Evolutionary conservation across 2,329 filamentous ascomycete species (phyloP), one percentile per base, ranked within the genome.

Genomic region (Cryphonectria naterciae): DNA sequence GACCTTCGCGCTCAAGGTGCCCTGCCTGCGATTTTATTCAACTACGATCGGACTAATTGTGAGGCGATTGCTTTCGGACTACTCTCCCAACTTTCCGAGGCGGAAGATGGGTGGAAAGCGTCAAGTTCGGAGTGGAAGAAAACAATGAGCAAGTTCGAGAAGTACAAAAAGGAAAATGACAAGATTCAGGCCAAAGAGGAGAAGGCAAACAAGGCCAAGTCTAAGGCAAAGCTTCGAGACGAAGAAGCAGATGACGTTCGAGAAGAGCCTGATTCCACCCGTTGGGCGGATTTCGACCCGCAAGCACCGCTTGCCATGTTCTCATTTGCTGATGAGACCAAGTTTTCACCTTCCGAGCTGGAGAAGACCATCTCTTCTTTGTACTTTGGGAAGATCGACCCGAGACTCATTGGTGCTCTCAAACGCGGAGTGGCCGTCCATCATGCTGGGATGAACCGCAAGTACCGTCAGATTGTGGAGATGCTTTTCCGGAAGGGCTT

Each of bases 401-500:
- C 83, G 15, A 83, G 84, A 73, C 78, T 94, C 11, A 84, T 93
- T 28, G 81, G 86, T 13, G 88, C 89, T 2, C 82, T 95, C 1
- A 83, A 83, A 70, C 84, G 92, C 69, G 93, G 93, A 28, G 83
- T 95, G 25, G 93, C 91, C 43, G 88, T 95, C 8, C 92, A 95
- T 80, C 93, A 95, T 77, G 87, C 92, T 25, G 92, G 93, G 80
- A 89, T 95, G 89, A 95, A 94, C 77, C 85, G 91, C 65, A 88
- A 88, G 73, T 95, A 95, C 77, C 88, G 93, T 52, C 92, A 94
- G 78, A 84, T 85, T 28, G 90, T 93, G 1, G 92, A 94, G 77
- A 91, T 93, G 71, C 81, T 94, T 10, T 94, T 94, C 80, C 87
- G 93, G 11, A 91, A 88, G 77, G 91, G 92, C 0, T 94, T 88